These are phyloP conservation scores for Paracoccidioides lutzii DNA, from an alignment of 2,329 filamentous ascomycete species.

Conservation along the genomic window DNA sequence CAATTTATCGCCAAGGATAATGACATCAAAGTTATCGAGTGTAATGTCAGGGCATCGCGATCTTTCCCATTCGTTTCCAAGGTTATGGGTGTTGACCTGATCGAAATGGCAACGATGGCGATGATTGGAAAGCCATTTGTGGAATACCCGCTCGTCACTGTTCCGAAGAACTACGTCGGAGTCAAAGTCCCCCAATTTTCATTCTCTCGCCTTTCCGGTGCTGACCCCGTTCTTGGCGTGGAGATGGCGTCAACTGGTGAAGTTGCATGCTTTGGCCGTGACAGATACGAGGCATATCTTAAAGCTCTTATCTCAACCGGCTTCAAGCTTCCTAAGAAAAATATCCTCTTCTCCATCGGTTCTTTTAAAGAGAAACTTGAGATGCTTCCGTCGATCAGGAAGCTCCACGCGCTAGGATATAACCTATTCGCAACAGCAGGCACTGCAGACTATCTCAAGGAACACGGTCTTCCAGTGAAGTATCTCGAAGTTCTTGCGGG, in stretches of 20 bases:
- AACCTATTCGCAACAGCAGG: slow-evolving; percentile 93
- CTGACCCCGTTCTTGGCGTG: slow-evolving; percentile 90
- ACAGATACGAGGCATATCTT: slow-evolving; percentile 96
- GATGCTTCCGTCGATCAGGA: slow-evolving; percentile 84
- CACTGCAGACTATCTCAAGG: slow-evolving; percentile 90
- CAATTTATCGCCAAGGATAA: slow-evolving; percentile 99
- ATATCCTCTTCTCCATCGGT: slow-evolving; percentile 88
- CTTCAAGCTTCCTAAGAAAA: slow-evolving; percentile 91
- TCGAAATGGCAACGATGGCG: slow-evolving; percentile 96
- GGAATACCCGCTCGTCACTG: slow-evolving; percentile 65
- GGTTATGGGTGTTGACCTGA: slow-evolving; percentile 93
- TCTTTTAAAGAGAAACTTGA: slow-evolving; percentile 97
- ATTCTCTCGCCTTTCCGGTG: slow-evolving; percentile 91
- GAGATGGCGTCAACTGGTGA: slow-evolving; percentile 99
- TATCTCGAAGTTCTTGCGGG: slow-evolving; percentile 78
- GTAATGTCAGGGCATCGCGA: slow-evolving; percentile 89
- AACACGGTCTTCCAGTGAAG: slow-evolving; percentile 82
- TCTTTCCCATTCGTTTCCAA: slow-evolving; percentile 98
- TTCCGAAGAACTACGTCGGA: slow-evolving; percentile 74
- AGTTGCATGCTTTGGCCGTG: slow-evolving; percentile 87
- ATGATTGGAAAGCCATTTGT: slow-evolving; percentile 75
- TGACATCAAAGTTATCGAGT: slow-evolving; percentile 99
- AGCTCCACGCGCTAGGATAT: slow-evolving; percentile 81
- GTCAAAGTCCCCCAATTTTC: slow-evolving; percentile 99
- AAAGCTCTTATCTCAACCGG: slow-evolving; percentile 93